Conservation (phyloP, 495 filamentous ascomycete genomes). For the Penicillium pulvis region DNA sequence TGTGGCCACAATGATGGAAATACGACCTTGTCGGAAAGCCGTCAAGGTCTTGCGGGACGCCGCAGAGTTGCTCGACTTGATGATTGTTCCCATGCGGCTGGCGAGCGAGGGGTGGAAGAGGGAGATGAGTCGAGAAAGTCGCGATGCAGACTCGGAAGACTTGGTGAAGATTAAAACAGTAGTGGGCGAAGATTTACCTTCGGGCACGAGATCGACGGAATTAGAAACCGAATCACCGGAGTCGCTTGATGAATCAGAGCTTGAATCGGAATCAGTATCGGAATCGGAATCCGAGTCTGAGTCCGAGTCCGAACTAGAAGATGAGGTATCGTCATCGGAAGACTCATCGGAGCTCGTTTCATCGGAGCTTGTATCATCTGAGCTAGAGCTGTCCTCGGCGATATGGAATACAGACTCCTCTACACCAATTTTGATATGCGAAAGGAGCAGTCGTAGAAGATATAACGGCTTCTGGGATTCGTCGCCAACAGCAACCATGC, state of each 20-base stretch:
- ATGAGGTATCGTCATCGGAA: slow-evolving; percentile 32
- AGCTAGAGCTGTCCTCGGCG: slow-evolving; percentile 25
- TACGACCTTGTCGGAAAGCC: slow-evolving; percentile 62
- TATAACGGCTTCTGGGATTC: slow-evolving; percentile 82
- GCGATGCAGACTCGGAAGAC: slow-evolving; percentile 79
- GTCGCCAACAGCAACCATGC: slow-evolving; percentile 72
- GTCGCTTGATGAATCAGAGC: slow-evolving; percentile 25
- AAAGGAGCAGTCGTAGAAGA: slow-evolving; percentile 53
- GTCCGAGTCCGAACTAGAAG: slow-evolving; percentile 20
- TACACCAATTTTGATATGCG: slow-evolving; percentile 36
- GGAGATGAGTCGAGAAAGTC: slow-evolving; percentile 75
- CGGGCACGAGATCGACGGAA: slow-evolving; percentile 23
- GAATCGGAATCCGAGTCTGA: slow-evolving; percentile 7
- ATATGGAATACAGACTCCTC: not conserved
- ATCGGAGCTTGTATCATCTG: slow-evolving; percentile 34
- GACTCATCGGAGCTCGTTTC: slow-evolving; percentile 36
- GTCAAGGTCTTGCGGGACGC: slow-evolving; percentile 62
- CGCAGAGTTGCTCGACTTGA: slow-evolving; percentile 70
- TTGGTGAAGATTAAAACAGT: slow-evolving; percentile 82
- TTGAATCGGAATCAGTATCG: slow-evolving; percentile 23
- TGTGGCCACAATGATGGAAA: slow-evolving; percentile 80
- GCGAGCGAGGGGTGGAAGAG: slow-evolving; percentile 63
- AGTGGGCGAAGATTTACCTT: slow-evolving; percentile 10
- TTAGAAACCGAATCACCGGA: slow-evolving; percentile 30
- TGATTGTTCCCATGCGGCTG: slow-evolving; percentile 65